A percentile compares a stretch with the other conserved stretches of the same genome.
phyloP scores from a whole-genome alignment of 129 eudicot species.

The Lactuca saligna region DNA sequence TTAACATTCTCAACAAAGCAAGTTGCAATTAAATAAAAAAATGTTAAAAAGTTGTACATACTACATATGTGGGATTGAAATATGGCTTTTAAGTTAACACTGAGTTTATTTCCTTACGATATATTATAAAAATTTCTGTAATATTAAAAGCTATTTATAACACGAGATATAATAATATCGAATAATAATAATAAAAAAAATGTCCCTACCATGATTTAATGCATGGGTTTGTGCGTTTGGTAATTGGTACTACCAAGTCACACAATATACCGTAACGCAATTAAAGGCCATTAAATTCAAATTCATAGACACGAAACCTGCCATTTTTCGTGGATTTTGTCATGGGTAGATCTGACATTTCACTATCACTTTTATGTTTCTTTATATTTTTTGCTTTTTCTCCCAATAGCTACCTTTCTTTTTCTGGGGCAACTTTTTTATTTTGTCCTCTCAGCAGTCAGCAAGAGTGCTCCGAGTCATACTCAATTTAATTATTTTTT shows the following conservation, averaged over 20 bases:
- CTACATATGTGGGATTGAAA: no score
- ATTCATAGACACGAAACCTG: constrained; percentile 22
- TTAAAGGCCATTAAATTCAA: constrained; percentile 24
- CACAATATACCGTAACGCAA: constrained; percentile 32
- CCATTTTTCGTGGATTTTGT: constrained; percentile 27
- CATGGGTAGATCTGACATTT: constrained; percentile 17
- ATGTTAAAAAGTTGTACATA: no score
- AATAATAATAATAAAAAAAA: not conserved
- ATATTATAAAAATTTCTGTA: not conserved
- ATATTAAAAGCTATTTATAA: not conserved
- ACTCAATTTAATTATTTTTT: not conserved
- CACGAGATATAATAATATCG: constrained; percentile 7
- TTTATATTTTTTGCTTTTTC: constrained; percentile 4
- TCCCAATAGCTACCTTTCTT: not conserved
- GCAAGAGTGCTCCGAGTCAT: not conserved
- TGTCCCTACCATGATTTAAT: constrained; percentile 37
- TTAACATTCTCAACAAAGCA: not conserved
- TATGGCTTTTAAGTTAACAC: not conserved
- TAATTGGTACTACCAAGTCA: constrained; percentile 30
- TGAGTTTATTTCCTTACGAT: not conserved
- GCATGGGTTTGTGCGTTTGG: constrained; percentile 19
- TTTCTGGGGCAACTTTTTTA: constrained; percentile 2
- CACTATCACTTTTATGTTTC: constrained; percentile 22
- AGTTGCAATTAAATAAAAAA: not conserved
- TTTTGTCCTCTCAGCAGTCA: constrained; percentile 11